Conservation (phyloP, 768 basidiomycete species). For the Hericium alpestre region DNA sequence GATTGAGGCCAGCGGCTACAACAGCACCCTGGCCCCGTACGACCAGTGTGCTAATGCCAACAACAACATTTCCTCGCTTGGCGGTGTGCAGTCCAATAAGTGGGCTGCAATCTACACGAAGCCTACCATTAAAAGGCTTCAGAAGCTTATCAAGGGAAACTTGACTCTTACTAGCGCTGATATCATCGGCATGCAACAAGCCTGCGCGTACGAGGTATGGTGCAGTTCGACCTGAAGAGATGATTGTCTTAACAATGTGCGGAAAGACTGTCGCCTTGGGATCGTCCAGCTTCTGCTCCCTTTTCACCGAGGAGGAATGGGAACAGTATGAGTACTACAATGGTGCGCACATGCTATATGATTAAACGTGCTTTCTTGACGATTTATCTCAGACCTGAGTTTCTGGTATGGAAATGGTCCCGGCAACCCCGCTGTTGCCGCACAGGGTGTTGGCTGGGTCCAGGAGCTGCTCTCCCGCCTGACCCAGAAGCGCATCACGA, state of each 20-base stretch:
- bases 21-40: conserved; percentile 38
- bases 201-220: conserved; percentile 30
- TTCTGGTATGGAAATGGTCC: conserved; percentile 24
- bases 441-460: conserved; percentile 30
- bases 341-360: conserved; percentile 13
- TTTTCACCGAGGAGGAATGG: conserved; percentile 46
- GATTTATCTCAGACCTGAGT: conserved; percentile 9
- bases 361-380: too few species aligned
- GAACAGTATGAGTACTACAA: conserved; percentile 34
- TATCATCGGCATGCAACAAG: conserved; percentile 25
- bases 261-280: conserved; percentile 38
- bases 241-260: background rate
- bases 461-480: conserved; percentile 35
- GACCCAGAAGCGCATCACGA: conserved; percentile 25
- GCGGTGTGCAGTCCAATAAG: conserved; percentile 13
- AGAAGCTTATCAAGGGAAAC: conserved; percentile 22
- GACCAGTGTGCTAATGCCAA: conserved; percentile 22
- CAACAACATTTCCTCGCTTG: conserved; percentile 17
- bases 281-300: conserved; percentile 36
- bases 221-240: background rate
- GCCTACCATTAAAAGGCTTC: conserved; percentile 25
- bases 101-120: conserved; percentile 33
- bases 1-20: conserved; percentile 33
- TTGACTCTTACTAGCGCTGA: conserved; percentile 16
- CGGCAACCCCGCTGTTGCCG: conserved; percentile 29